Base-by-base conservation (phyloP, 148 eudicot genomes). In the Rhododendron griersonianum region DNA sequence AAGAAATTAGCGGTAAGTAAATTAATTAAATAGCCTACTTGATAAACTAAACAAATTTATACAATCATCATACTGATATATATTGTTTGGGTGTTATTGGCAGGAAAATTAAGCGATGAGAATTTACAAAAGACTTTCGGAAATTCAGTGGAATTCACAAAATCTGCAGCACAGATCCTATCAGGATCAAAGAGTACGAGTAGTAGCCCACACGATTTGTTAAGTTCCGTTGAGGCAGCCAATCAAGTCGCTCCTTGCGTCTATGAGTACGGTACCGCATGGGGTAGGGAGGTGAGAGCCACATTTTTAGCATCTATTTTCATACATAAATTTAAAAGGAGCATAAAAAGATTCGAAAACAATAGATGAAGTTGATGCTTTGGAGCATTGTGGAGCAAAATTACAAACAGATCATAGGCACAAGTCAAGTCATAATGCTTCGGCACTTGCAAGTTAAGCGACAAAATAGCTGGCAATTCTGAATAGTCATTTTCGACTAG, bases 121-220 rank as follows among this genome's bases (percentile, higher is more conserved):
- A 77, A 85, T 9, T 63, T 88, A 9, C 47, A 33, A 33, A 85
- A 84, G 86, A 78, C 5, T 63, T 88, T 88, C 37, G 92, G 90
- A 83, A 85, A 85, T 0, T 88, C 90, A 11, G 2, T n/a, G 39
- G 76, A 48, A 33, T 44, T 90, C 8, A 81, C 3, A 1, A 73
- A 88, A 87, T 82, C 90, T 13, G 92, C 86, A 4, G 83, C 88
- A 50, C 80, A 87, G 10, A 61, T 45, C 8, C 51, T 90, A 57
- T 53, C 53, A 71, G 4, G 55, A 35, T 37, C 23, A n/a, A n/a
- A 86, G 80, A 81, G 67, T 4, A 7, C 8, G 1, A 13, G 59
- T 28, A 7, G 5, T 15, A 15, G 5, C 14, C 57, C 23, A 1
- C 3, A 14, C 0, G 28, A 50, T 6, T 13, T 80, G 35, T 14